Evolutionary conservation across 805 yeast genomes (phyloP).

Genomic region (Teunomyces lycoperdinae): DNA sequence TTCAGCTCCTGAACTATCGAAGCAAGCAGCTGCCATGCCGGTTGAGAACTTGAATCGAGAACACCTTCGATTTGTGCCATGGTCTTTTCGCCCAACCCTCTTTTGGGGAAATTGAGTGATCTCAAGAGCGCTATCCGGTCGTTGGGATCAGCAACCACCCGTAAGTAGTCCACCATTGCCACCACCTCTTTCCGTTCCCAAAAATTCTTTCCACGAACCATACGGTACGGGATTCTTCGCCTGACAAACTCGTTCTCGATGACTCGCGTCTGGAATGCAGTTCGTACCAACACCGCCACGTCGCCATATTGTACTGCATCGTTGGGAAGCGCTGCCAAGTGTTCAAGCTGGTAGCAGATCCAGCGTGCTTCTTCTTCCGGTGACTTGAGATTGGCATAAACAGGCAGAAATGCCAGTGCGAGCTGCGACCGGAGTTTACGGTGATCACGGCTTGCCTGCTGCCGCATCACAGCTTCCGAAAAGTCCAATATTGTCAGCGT

Average conservation of each 20-base stretch:
- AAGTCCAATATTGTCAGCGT: conserved; percentile 60
- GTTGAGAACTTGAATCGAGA: background rate
- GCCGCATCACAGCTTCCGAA: conserved; percentile 64
- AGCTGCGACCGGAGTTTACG: conserved; percentile 49
- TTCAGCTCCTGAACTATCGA: background rate
- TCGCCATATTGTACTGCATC: conserved; percentile 50
- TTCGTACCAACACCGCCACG: conserved; percentile 68
- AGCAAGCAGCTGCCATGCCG: background rate
- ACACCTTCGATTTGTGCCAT: conserved; percentile 19
- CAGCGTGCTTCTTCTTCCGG: conserved; percentile 55
- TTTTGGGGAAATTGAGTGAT: conserved; percentile 56
- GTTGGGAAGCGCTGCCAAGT: conserved; percentile 44
- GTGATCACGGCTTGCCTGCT: conserved; percentile 47
- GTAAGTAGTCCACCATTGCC: conserved; percentile 59
- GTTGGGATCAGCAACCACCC: conserved; percentile 54
- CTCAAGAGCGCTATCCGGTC: conserved; percentile 62
- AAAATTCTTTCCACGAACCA: conserved; percentile 73
- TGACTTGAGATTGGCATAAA: conserved; percentile 37
- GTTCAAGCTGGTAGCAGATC: conserved; percentile 54
- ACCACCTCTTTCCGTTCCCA: conserved; percentile 76
- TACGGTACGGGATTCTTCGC: conserved; percentile 57
- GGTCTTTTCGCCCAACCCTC: conserved; percentile 66
- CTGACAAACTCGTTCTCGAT: conserved; percentile 63
- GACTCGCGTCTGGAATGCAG: conserved; percentile 56
- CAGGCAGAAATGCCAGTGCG: conserved; percentile 44